phyloP scores from a whole-genome alignment of 176 grass and related monocot species.

The Saccharum spontaneum region DNA sequence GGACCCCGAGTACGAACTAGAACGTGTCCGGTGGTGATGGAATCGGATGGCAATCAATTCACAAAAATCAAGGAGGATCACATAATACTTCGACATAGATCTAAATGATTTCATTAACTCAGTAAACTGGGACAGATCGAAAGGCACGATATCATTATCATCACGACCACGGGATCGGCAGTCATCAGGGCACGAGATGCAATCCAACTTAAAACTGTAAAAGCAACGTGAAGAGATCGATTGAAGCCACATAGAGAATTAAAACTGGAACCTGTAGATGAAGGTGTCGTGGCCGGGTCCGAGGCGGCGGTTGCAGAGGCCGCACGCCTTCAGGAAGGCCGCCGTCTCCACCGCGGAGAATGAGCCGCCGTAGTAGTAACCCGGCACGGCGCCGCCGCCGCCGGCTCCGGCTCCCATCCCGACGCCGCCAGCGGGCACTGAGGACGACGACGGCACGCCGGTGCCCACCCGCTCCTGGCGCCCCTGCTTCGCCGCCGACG shows the following conservation, averaged over 20 bases:
- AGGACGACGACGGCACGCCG: background rate
- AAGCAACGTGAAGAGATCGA: background rate
- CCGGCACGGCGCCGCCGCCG: background rate
- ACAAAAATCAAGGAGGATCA: background rate
- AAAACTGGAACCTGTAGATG: constrained; percentile 66
- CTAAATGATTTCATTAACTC: background rate
- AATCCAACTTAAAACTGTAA: too few species aligned
- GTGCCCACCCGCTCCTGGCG: constrained; percentile 22
- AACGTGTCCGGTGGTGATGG: background rate
- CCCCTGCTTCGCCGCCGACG: constrained; percentile 47
- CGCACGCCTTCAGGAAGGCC: constrained; percentile 68
- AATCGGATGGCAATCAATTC: constrained; percentile 11
- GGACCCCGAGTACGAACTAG: background rate
- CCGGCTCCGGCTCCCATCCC: background rate
- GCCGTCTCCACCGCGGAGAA: constrained; percentile 28
- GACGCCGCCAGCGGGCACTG: background rate
- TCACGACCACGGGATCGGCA: too few species aligned
- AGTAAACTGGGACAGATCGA: background rate
- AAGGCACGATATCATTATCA: too few species aligned
- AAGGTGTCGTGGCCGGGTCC: constrained; percentile 81
- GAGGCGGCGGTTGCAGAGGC: constrained; percentile 64
- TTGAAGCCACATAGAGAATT: background rate
- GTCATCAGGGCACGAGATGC: too few species aligned
- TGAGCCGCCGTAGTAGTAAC: constrained; percentile 21
- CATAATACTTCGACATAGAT: background rate